Evolutionary conservation across 495 filamentous ascomycete genomes (phyloP).

Genomic region (Polyplosphaeria fusca): DNA sequence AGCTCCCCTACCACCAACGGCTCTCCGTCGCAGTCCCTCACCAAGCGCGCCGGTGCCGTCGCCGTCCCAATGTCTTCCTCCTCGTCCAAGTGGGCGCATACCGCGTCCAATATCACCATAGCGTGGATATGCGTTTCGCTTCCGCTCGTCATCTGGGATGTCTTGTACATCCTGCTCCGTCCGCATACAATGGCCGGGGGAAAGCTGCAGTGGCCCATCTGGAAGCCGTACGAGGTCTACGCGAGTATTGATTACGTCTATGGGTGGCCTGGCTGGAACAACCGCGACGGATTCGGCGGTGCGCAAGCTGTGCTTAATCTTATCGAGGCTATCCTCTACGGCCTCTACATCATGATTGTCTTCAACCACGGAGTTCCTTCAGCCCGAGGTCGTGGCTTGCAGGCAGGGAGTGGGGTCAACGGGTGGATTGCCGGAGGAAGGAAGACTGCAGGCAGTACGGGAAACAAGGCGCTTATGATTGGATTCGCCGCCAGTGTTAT

Average conservation of each 20-base stretch:
- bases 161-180: slow-evolving; percentile 73
- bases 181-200: slow-evolving; percentile 84
- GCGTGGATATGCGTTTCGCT: slow-evolving; percentile 76
- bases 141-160: slow-evolving; percentile 82
- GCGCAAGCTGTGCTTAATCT: slow-evolving; percentile 74
- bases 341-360: slow-evolving; percentile 65
- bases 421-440: slow-evolving; percentile 48
- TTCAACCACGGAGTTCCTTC: slow-evolving; percentile 46
- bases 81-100: slow-evolving; percentile 57
- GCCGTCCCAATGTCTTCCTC: slow-evolving; percentile 10
- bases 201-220: slow-evolving; percentile 68
- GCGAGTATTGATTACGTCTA: slow-evolving; percentile 79
- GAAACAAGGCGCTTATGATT: slow-evolving; percentile 61
- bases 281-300: slow-evolving; percentile 70
- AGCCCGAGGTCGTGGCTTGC: slow-evolving; percentile 30
- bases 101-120: slow-evolving; percentile 61
- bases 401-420: slow-evolving; percentile 41
- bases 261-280: slow-evolving; percentile 72
- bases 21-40: slow-evolving; percentile 21
- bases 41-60: slow-evolving; percentile 40
- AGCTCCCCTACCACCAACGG: slow-evolving; percentile 6
- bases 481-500: slow-evolving; percentile 69
- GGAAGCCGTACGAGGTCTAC: slow-evolving; percentile 78
- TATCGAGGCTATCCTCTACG: slow-evolving; percentile 68
- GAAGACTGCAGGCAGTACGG: slow-evolving; percentile 56